These are phyloP conservation scores for Nyssa sinensis DNA, from an alignment of 148 eudicot genomes.

Conservation along the genomic window DNA sequence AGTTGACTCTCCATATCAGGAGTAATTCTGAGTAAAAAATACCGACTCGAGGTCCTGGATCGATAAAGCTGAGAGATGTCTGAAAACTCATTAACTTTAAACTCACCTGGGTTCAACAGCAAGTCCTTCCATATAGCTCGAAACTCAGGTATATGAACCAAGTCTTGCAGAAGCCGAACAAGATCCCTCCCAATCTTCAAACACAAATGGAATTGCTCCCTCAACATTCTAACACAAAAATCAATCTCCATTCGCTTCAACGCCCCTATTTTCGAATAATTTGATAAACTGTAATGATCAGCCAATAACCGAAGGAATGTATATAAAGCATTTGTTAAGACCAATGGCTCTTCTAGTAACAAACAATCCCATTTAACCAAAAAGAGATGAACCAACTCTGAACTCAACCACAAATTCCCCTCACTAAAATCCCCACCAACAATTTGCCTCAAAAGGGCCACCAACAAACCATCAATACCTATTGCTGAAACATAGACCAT, in stretches of 20 bases:
- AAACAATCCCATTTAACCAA: constrained; percentile 64
- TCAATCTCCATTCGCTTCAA: constrained; percentile 68
- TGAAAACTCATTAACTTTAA: constrained; percentile 43
- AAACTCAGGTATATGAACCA: constrained; percentile 77
- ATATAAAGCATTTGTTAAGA: constrained; percentile 65
- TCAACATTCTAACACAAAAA: constrained; percentile 66
- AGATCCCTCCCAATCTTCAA: constrained; percentile 85
- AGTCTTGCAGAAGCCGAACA: constrained; percentile 77
- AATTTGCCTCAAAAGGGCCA: constrained; percentile 84
- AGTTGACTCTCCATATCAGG: constrained; percentile 81
- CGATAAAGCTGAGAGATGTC: constrained; percentile 62
- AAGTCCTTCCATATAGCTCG: constrained; percentile 72
- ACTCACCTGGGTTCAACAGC: constrained; percentile 50
- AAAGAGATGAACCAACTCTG: constrained; percentile 51
- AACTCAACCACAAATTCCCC: constrained; percentile 77
- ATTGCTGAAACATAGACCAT: constrained; percentile 64
- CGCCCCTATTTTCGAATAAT: constrained; percentile 26
- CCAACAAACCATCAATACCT: constrained; percentile 58
- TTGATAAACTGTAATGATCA: constrained; percentile 56
- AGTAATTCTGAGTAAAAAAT: constrained; percentile 57
- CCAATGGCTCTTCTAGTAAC: constrained; percentile 60
- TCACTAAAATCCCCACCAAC: constrained; percentile 71
- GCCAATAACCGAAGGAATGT: constrained; percentile 69
- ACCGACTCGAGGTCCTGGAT: constrained; percentile 64
- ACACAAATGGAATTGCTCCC: constrained; percentile 74